Base-by-base conservation (phyloP, 169 alveolate species). In the Eimeria maxima region DNA sequence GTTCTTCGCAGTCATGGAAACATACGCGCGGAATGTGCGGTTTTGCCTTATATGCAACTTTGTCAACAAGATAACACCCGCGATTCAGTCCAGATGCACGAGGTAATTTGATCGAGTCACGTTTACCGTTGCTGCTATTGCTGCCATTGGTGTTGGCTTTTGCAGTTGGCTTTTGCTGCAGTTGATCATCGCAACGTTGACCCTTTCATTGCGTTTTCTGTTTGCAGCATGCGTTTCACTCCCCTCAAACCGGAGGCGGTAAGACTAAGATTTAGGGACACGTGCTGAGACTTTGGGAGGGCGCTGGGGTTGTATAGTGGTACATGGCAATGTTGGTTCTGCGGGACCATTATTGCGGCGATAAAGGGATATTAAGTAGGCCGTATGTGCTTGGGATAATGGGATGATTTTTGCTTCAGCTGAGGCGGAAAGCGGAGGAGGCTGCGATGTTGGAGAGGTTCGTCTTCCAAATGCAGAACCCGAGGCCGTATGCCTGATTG, bases 81-180 rank as follows among this genome's bases (percentile, higher is more conserved):
- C 99, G 33, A 97, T 99, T 29, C 99, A 99, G 97, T 98, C 99
- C 20, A 98, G 99, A 95, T 99, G 99, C 97, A 99, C 99, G 71
- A 97, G 95, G 96, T 95, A 71, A 67, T 29, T 24, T 33, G 73
- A 14, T 10, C 2, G 38, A 33, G 38, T 33, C 38, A 33, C 0
- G 38, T 33, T 1, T 33, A 33, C 38, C 38, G 33, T 42, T 33
- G 74, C 38, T 29, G 78, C 78, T n/a, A 29, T 33, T 20, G 63
- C 44, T 53, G 44, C 33, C 13, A 27, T 45, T 38, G 80, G 20
- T 60, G 33, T 11, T 53, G 16, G 18, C 5, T 63, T 38, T 6
- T 84, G 55, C 53, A 27, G 29, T 42, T 24, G 8, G 4, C 38
- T 20, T n/a, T 65, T 24, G 74, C 69, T 53, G 20, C 60, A 11